Evolutionary conservation across 2,329 filamentous ascomycete genomes (phyloP).

Genomic region (Exophiala bonariae): DNA sequence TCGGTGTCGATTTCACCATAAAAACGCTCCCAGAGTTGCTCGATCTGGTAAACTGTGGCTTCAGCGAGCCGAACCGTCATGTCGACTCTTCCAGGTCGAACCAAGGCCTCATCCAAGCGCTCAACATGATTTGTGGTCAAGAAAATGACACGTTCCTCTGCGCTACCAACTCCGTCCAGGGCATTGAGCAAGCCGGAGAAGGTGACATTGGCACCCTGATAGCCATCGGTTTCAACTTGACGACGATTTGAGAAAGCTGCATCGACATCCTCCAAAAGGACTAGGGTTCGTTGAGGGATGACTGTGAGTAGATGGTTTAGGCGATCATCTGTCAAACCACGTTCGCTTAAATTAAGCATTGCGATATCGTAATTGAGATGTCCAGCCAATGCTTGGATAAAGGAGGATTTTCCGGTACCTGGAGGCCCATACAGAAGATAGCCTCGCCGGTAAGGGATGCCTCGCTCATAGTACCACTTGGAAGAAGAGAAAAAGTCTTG

Average conservation of each 20-base stretch:
- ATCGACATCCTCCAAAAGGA: slow-evolving; percentile 87
- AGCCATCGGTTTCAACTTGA: slow-evolving; percentile 76
- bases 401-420: slow-evolving; percentile 90
- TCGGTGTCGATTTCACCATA: slow-evolving; percentile 77
- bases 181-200: slow-evolving; percentile 89
- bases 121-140: slow-evolving; percentile 94
- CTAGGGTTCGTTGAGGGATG: slow-evolving; percentile 76
- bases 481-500: slow-evolving; percentile 76
- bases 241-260: slow-evolving; percentile 84
- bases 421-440: slow-evolving; percentile 89
- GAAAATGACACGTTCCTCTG: slow-evolving; percentile 91
- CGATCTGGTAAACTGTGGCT: slow-evolving; percentile 81
- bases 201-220: slow-evolving; percentile 83
- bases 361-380: slow-evolving; percentile 89
- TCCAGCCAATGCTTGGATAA: slow-evolving; percentile 93
- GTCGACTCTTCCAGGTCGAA: slow-evolving; percentile 88
- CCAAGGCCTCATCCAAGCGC: slow-evolving; percentile 76
- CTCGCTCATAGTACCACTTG: slow-evolving; percentile 90
- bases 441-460: slow-evolving; percentile 86
- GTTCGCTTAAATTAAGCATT: slow-evolving; percentile 86
- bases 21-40: slow-evolving; percentile 89
- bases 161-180: slow-evolving; percentile 87
- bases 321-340: slow-evolving; percentile 85
- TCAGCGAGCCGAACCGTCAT: slow-evolving; percentile 89
- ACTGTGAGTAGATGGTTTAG: slow-evolving; percentile 83